Evolutionary conservation across 2,329 filamentous ascomycete genomes (phyloP).

Genomic region (Pestalotiopsis sp.): DNA sequence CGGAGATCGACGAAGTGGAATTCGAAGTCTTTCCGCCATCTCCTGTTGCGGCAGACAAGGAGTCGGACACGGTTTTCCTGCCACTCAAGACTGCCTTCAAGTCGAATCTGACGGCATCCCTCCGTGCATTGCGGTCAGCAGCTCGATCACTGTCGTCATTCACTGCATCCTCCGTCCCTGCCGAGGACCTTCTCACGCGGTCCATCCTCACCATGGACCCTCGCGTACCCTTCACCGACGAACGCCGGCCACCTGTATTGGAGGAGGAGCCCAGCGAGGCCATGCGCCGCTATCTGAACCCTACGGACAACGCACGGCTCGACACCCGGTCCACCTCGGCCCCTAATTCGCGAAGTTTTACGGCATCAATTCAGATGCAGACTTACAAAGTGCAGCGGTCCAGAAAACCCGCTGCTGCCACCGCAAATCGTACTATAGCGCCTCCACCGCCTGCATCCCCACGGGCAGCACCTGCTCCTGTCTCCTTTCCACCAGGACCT

Average conservation of each 20-base stretch:
- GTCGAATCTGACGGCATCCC: slow-evolving; percentile 69
- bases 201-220: slow-evolving; percentile 71
- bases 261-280: slow-evolving; percentile 69
- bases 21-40: slow-evolving; percentile 49
- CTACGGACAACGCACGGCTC: slow-evolving; percentile 54
- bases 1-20: slow-evolving; percentile 47
- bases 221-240: slow-evolving; percentile 68
- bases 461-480: slow-evolving; percentile 33
- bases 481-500: slow-evolving; percentile 45
- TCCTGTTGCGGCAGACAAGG: slow-evolving; percentile 28
- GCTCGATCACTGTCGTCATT: slow-evolving; percentile 66
- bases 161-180: slow-evolving; percentile 65
- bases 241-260: slow-evolving; percentile 64
- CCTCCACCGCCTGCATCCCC: slow-evolving; percentile 24
- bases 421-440: slow-evolving; percentile 30
- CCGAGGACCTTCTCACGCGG: slow-evolving; percentile 68
- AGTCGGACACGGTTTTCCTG: slow-evolving; percentile 36
- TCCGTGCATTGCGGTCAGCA: slow-evolving; percentile 65
- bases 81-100: slow-evolving; percentile 65
- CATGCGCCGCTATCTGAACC: slow-evolving; percentile 69
- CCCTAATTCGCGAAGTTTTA: slow-evolving; percentile 48
- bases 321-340: slow-evolving; percentile 37
- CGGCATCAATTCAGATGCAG: slow-evolving; percentile 73
- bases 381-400: slow-evolving; percentile 66
- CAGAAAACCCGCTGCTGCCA: slow-evolving; percentile 36